A percentile compares a stretch with the other conserved stretches of the same genome.
Conservation (phyloP, 345 rosid genomes). For the Iberis pinnata region DNA sequence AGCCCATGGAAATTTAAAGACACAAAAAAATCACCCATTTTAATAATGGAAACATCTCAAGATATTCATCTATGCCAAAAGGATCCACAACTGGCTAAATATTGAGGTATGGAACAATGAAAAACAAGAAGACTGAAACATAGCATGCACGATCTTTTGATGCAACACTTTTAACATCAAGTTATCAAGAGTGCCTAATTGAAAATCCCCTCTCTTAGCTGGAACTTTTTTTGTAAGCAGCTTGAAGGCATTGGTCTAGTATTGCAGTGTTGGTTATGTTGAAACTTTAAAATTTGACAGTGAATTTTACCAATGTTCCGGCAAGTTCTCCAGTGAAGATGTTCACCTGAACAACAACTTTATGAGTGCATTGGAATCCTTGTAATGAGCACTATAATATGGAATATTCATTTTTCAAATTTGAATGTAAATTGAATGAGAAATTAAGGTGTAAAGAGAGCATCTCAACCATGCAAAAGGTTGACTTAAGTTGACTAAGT, state of each 20-base stretch:
- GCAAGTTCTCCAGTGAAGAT: too few species aligned
- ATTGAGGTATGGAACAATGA: neutral
- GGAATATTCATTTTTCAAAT: too few species aligned
- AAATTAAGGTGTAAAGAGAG: too few species aligned
- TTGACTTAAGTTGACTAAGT: too few species aligned
- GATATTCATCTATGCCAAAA: conserved; percentile 12
- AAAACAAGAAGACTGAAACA: conserved; percentile 3
- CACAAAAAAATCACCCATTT: neutral
- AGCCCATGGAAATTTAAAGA: conserved; percentile 15
- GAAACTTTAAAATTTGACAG: too few species aligned
- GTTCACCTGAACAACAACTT: too few species aligned
- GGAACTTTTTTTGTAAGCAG: neutral
- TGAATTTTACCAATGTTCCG: too few species aligned
- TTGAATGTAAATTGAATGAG: too few species aligned
- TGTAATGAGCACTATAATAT: too few species aligned
- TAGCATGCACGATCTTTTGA: conserved; percentile 11
- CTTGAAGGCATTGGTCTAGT: neutral
- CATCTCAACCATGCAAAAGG: too few species aligned
- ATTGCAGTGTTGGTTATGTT: neutral
- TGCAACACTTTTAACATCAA: conserved; percentile 4
- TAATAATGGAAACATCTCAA: conserved; percentile 6
- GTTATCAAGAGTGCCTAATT: conserved; percentile 11
- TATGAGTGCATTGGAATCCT: too few species aligned
- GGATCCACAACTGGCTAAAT: neutral
- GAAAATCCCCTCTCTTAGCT: neutral